These are phyloP conservation scores for Trypanosoma melophagium DNA, from an alignment of 208 protist genomes.

Conservation along the genomic window DNA sequence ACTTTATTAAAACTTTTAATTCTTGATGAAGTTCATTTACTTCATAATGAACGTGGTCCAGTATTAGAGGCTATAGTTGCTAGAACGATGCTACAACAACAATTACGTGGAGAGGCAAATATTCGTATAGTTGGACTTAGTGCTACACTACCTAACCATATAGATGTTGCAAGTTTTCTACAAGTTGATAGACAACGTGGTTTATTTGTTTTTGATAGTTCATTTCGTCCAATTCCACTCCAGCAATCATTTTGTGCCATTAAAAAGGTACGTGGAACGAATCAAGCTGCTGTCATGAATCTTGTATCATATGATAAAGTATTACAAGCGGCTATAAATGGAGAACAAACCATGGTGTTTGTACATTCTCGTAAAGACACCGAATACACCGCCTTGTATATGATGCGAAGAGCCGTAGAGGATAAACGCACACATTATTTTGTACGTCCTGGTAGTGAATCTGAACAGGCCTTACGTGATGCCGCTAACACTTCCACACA, in stretches of 20 bases:
- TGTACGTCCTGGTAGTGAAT: slow-evolving; percentile 80
- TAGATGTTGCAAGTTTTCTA: slow-evolving; percentile 98
- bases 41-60: slow-evolving; percentile 99
- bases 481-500: slow-evolving; percentile 31
- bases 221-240: slow-evolving; percentile 97
- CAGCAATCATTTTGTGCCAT: slow-evolving; percentile 98
- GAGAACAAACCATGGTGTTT: slow-evolving; percentile 98
- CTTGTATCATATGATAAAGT: slow-evolving; percentile 98
- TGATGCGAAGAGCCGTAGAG: slow-evolving; percentile 90
- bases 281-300: slow-evolving; percentile 96
- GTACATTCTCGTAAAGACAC: slow-evolving; percentile 99
- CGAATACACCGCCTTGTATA: slow-evolving; percentile 91
- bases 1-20: slow-evolving; percentile 91
- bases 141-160: slow-evolving; percentile 99
- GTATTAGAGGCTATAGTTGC: slow-evolving; percentile 99
- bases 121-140: slow-evolving; percentile 98
- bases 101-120: slow-evolving; percentile 69
- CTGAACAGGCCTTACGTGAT: slow-evolving; percentile 82
- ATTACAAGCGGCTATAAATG: slow-evolving; percentile 81
- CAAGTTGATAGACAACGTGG: slow-evolving; percentile 94
- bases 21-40: slow-evolving; percentile 99
- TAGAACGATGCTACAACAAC: slow-evolving; percentile 90
- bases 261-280: slow-evolving; percentile 93
- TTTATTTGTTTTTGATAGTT: slow-evolving; percentile 95
- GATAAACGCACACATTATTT: slow-evolving; percentile 91